Base-by-base conservation (phyloP, 208 protist genomes). In the Crithidia fasciculata region DNA sequence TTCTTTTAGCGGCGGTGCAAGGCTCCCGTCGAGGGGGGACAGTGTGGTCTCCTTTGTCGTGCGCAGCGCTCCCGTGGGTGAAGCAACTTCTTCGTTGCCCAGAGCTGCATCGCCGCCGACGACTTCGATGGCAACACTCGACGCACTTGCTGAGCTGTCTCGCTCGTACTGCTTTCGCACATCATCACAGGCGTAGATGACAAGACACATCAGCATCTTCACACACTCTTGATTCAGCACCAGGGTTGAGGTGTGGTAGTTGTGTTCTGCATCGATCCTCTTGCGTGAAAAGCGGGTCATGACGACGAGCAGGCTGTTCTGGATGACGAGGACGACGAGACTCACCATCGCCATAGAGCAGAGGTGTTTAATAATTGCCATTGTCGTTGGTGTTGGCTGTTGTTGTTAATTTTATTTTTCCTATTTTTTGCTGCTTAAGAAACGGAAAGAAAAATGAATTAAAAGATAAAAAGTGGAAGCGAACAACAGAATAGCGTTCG, bases 151-250 rank as follows among this genome's bases (percentile, higher is more conserved):
- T 8, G 45, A 8, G 45, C 45, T 15, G 12, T 54, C 36, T 12
- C 54, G 56, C 12, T 10, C 13, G 28, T 54, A 60, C 44, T 72
- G 63, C 55, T 62, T 74, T 19, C 60, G 43, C 19, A 72, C 62
- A 39, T 79, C 77, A 15, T 86, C 69, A 8, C 68, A 53, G 9
- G 57, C 62, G 75, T 93, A 87, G 39, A 92, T 66, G 19, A 88
- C 37, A 37, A 93, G 65, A 66, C 87, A 96, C 61, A 90, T 61
- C 1, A 93, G 0, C 78, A 96, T 85, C 76, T 96, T 96, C 13
- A 89, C n/a, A 45, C 91, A 80, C 72, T 96, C 91, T 45, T 91
- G 86, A 59, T 89, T 87, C 8, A 96, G 63, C 19, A 96, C 81
- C 0, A 94, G 65, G 40, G 87, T 89, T 37, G 83, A 88, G 50